A percentile compares a stretch with the other conserved stretches of the same genome.
Conservation (phyloP, 1,139 yeast species). For the Hyphopichia fennica region DNA sequence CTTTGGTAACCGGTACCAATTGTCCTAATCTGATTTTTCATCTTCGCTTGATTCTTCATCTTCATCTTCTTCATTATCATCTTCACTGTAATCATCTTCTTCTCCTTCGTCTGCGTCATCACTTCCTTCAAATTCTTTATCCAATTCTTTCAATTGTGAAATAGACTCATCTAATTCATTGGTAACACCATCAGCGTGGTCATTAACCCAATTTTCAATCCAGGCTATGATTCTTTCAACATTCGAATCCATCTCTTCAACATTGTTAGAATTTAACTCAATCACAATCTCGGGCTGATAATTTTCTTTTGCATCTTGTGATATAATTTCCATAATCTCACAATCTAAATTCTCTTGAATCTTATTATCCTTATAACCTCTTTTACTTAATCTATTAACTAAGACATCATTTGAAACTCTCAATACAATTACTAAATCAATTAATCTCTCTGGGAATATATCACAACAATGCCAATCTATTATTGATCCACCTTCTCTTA, state of each 20-base stretch:
- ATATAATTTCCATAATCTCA: slow-evolving; percentile 92
- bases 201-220: slow-evolving; percentile 69
- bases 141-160: slow-evolving; percentile 13
- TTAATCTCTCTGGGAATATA: slow-evolving; percentile 86
- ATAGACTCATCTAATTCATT: slow-evolving; percentile 28
- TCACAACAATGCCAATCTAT: slow-evolving; percentile 99
- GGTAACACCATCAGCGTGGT: slow-evolving; percentile 44
- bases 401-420: slow-evolving; percentile 72
- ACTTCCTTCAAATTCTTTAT: slow-evolving; percentile 8
- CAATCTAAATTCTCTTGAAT: slow-evolving; percentile 92
- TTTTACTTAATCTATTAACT: slow-evolving; percentile 69
- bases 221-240: slow-evolving; percentile 73
- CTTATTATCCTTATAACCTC: slow-evolving; percentile 78
- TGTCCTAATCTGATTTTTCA: no score
- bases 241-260: slow-evolving; percentile 77
- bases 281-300: slow-evolving; percentile 81
- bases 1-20: no score
- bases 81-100: background rate
- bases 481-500: slow-evolving; percentile 80
- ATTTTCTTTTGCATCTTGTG: slow-evolving; percentile 82
- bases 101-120: slow-evolving; percentile 9
- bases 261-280: slow-evolving; percentile 68
- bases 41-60: slow-evolving; percentile 8
- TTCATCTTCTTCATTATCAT: slow-evolving; percentile 4
- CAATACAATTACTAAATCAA: slow-evolving; percentile 88